Evolutionary conservation across 2,329 filamentous ascomycete species (phyloP).

Genomic region (Malbranchea cinnamomea): DNA sequence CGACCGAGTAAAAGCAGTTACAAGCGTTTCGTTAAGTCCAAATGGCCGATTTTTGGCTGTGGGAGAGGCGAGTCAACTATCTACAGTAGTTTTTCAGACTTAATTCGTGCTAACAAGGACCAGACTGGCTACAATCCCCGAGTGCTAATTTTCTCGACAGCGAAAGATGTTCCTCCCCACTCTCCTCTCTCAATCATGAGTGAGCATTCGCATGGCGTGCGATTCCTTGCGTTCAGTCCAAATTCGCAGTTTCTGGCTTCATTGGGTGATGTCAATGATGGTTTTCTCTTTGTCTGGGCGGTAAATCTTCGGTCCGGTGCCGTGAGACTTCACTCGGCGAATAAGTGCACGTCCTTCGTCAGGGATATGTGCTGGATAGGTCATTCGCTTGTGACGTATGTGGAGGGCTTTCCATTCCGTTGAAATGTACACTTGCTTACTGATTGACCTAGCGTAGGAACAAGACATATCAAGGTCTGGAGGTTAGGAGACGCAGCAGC

Average conservation of each 20-base stretch:
- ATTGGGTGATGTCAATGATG: slow-evolving; percentile 77
- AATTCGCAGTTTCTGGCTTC: slow-evolving; percentile 80
- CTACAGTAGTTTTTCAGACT: slow-evolving; percentile 3
- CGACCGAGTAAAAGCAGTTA: slow-evolving; percentile 87
- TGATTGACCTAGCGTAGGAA: slow-evolving; percentile 41
- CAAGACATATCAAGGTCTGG: slow-evolving; percentile 90
- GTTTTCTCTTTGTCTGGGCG: slow-evolving; percentile 83
- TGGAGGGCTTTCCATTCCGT: slow-evolving; percentile 13
- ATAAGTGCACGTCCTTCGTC: slow-evolving; percentile 81
- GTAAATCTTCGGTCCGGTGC: slow-evolving; percentile 70
- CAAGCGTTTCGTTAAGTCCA: slow-evolving; percentile 73
- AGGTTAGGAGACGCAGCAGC: slow-evolving; percentile 53
- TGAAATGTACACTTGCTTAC: no score
- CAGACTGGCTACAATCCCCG: slow-evolving; percentile 81
- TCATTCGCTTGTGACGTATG: slow-evolving; percentile 58
- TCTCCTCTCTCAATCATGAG: slow-evolving; percentile 69
- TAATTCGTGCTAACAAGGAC: slow-evolving; percentile 16
- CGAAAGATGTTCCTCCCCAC: slow-evolving; percentile 61
- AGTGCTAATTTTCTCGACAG: slow-evolving; percentile 76
- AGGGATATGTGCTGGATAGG: slow-evolving; percentile 86
- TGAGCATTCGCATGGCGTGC: slow-evolving; percentile 83
- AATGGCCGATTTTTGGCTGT: slow-evolving; percentile 81
- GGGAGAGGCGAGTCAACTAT: slow-evolving; percentile 50
- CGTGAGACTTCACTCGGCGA: slow-evolving; percentile 66
- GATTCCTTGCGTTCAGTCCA: slow-evolving; percentile 74